Percentiles rank a stretch among this genome's conserved stretches.
Evolutionary conservation across 2,329 filamentous ascomycete genomes (phyloP).

Genomic region (Emmonsia crescens): DNA sequence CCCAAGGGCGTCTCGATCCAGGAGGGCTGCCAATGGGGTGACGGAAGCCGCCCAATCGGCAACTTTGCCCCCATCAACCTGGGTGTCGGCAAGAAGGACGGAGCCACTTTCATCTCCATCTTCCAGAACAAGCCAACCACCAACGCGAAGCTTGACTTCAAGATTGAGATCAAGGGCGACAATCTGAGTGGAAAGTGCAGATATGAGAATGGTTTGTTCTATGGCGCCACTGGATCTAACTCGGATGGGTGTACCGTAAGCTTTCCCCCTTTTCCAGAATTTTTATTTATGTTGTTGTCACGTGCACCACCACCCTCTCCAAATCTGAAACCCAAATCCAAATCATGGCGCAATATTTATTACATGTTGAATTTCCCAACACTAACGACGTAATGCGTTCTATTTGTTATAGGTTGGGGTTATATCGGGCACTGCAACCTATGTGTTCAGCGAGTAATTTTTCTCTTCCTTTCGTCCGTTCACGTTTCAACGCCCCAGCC

Average conservation of each 20-base stretch:
- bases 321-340: background rate
- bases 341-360: background rate
- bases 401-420: background rate
- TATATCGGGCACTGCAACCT: background rate
- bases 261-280: constrained; percentile 17
- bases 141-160: constrained; percentile 59
- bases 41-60: constrained; percentile 48
- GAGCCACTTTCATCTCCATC: constrained; percentile 68
- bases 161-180: constrained; percentile 64
- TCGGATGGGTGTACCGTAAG: constrained; percentile 71
- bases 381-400: background rate
- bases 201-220: constrained; percentile 55
- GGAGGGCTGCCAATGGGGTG: constrained; percentile 68
- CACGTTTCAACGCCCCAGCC: background rate
- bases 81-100: constrained; percentile 62
- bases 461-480: background rate
- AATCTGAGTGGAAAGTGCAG: constrained; percentile 50
- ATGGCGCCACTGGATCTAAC: constrained; percentile 38
- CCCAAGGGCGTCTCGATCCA: constrained; percentile 56
- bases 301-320: background rate
- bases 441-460: background rate
- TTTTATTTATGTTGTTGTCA: background rate
- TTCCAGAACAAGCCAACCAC: constrained; percentile 76
- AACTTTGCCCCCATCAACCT: constrained; percentile 86
- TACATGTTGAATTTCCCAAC: background rate